Conservation (phyloP, 345 rosid species). For the Citrus trifoliata region DNA sequence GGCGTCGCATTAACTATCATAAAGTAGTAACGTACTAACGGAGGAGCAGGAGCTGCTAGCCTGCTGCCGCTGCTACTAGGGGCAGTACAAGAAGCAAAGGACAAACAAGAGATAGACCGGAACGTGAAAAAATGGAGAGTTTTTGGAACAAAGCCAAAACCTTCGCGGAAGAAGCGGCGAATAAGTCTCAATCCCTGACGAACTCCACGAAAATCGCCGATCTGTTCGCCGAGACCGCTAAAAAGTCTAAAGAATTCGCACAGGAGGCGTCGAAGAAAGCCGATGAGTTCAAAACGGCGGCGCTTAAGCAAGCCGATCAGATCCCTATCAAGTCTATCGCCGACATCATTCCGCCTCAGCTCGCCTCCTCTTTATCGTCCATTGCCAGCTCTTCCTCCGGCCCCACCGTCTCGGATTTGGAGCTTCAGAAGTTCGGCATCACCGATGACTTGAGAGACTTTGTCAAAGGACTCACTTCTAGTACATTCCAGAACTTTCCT, state of each 20-base stretch:
- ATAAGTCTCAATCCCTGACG: constrained; percentile 66
- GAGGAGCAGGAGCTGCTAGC: background rate
- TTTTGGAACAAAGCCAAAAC: constrained; percentile 82
- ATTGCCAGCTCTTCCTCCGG: constrained; percentile 35
- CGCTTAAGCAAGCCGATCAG: constrained; percentile 89
- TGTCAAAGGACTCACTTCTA: constrained; percentile 71
- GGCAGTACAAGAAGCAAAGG: background rate
- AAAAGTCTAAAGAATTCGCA: constrained; percentile 86
- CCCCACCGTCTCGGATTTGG: constrained; percentile 39
- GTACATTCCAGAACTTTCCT: constrained; percentile 82
- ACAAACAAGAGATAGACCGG: background rate
- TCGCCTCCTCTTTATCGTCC: constrained; percentile 38
- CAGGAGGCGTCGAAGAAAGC: constrained; percentile 87
- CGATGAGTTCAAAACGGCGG: constrained; percentile 63
- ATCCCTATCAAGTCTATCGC: constrained; percentile 75
- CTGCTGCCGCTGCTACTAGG: no score
- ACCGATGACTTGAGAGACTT: constrained; percentile 85
- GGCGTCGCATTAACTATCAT: background rate
- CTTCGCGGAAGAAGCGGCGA: constrained; percentile 86
- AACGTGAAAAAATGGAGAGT: constrained; percentile 53
- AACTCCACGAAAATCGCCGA: constrained; percentile 59
- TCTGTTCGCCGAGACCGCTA: constrained; percentile 83
- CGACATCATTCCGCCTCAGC: constrained; percentile 64
- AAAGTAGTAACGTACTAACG: background rate
- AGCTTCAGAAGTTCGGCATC: constrained; percentile 65